Base-by-base conservation (phyloP, 805 yeast genomes). In the Wickerhamiella vanderwaltii region DNA sequence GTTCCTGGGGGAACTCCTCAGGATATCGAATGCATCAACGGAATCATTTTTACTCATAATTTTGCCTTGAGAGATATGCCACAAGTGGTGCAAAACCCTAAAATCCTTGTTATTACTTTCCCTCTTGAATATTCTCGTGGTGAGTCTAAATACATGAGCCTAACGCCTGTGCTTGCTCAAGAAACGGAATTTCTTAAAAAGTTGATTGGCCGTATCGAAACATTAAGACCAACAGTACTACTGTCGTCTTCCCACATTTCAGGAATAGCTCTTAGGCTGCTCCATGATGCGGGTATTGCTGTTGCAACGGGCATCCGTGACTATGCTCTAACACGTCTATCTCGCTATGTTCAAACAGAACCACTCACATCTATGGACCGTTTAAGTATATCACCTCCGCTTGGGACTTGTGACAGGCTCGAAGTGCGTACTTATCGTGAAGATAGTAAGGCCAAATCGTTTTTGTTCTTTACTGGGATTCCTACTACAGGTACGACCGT, bases 311-410 rank as follows among this genome's bases (percentile, higher is more conserved):
- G 82, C 48, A 71, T 85, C 45, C 85, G 91, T 54, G 83, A 82
- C 0, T 85, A 77, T 49, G 87, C 86, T 1, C 71, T 91, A 32
- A 80, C 78, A 47, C 67, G 93, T 42, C 69, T 88, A 3, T 73
- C 95, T 0, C 65, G 85, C 42, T 67, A 85, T 48, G 80, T 95
- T 0, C 77, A 74, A 38, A 86, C 94, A 1, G 95, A 86, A 53
- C 76, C 93, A 17, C 80, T 84, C 16, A 75, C 79, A 16, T 79
- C 96, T 0, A 79, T 86, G 41, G 95, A 91, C 54, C 83, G 80
- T 53, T 63, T 91, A 11, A 83, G 91, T 9, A 69, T 77, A 50
- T 69, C 66, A 30, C 75, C 84, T 3, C 74, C 70, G 43, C 64
- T 91, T 39, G 99, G 98, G 0, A 63, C 65, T 6, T 88, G 97